Evolutionary conservation across 768 basidiomycete genomes (phyloP), one percentile per base, ranked within the genome.

Genomic region (Suillus luteus): DNA sequence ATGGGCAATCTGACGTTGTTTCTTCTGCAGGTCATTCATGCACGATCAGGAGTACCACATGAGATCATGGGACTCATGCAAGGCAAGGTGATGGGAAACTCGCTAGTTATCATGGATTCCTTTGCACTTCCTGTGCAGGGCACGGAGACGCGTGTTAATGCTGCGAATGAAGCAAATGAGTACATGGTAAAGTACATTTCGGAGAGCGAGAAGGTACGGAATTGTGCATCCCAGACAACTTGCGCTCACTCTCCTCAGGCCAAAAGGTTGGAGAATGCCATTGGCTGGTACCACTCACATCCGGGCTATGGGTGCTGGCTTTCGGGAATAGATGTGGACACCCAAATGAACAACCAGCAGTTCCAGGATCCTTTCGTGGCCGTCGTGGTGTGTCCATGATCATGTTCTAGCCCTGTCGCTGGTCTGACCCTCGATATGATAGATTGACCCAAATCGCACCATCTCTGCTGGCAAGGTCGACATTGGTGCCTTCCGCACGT

Each of bases 51-150:
- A 64, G 96, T 97, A 6, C 91, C 92, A 64, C 93, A 98, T 80
- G 96, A 99, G 78, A 97, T 99, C 73, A 99, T 99, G 96, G 96
- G 96, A 11, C 85, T 99, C 38, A 97, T 99, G 95, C 96, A 97
- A 77, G 96, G 96, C 62, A 96, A 97, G 77, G 90, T 97, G 43
- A 79, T 92, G 10, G 90, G 86, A 2, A 88, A 88, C 66, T 82
- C 89, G 1, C 79, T 92, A 43, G 88, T 92, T 15, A 88, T 99
- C 72, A 90, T 97, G 86, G 97, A 99, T 76, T 95, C 94, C 12
- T 99, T 98, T 68, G 96, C 97, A 5, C 81, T 99, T 4, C 97
- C 97, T 1, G 96, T 99, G 2, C 93, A 97, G 75, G 97, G 97
- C 15, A 99, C 97, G 0, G 97, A 99, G 76, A 99, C 97, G 51